phyloP scores from a whole-genome alignment of 371 early-diverging fungal species.

The Mucor velutinosus region DNA sequence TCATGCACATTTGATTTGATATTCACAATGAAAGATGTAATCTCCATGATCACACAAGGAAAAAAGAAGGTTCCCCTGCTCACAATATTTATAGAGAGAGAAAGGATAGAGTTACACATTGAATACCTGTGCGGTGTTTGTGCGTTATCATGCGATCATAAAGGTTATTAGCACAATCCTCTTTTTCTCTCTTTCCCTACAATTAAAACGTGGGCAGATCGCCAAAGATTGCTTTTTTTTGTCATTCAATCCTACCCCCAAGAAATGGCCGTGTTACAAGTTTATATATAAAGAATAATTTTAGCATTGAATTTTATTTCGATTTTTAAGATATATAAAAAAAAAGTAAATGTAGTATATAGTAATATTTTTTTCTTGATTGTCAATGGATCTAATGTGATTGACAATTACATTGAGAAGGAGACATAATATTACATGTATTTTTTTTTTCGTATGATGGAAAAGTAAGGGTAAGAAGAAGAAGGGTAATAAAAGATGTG shows the following conservation, averaged over 20 bases:
- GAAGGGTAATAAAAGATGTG: conserved; percentile 1
- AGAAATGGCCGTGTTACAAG: background rate
- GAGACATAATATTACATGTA: conserved; percentile 1
- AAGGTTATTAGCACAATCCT: conserved; percentile 6
- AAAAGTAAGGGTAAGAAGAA: conserved; percentile 4
- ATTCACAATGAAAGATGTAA: background rate
- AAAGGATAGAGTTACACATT: conserved; percentile 9
- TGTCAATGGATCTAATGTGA: conserved; percentile 12
- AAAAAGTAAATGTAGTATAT: background rate
- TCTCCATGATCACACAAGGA: background rate
- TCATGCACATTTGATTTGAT: conserved; percentile 1
- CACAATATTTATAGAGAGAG: background rate
- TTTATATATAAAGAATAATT: background rate
- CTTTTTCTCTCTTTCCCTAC: background rate
- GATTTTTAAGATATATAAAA: background rate
- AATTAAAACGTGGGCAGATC: conserved; percentile 27
- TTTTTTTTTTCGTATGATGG: background rate
- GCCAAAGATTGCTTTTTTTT: conserved; percentile 19
- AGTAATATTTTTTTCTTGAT: conserved; percentile 4
- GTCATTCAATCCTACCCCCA: background rate
- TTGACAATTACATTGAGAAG: conserved; percentile 4
- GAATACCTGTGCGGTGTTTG: conserved; percentile 20
- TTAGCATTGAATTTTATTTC: background rate
- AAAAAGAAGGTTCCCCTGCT: background rate
- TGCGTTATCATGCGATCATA: conserved; percentile 28